Evolutionary conservation across 2,329 filamentous ascomycete species (phyloP).

Genomic region (Diaporthe eres): DNA sequence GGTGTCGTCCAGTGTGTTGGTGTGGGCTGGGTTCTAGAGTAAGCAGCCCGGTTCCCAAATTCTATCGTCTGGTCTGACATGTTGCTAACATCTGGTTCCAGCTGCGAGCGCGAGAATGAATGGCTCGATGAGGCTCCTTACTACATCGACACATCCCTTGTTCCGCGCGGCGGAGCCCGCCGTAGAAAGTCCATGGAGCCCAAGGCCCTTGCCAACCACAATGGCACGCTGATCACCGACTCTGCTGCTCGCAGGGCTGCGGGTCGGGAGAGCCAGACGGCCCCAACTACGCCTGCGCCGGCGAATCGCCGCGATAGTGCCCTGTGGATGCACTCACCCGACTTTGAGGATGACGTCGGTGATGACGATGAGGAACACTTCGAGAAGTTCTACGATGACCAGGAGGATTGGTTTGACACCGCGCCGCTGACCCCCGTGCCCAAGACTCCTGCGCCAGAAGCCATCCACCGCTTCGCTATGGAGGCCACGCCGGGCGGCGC

Average conservation of each 20-base stretch:
- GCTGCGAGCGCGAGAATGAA: slow-evolving; percentile 81
- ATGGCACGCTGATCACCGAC: slow-evolving; percentile 72
- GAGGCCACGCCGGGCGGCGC: slow-evolving; percentile 58
- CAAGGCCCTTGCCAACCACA: slow-evolving; percentile 76
- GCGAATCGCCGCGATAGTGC: slow-evolving; percentile 66
- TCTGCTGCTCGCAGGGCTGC: slow-evolving; percentile 46
- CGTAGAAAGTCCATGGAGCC: slow-evolving; percentile 88
- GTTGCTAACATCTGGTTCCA: slow-evolving; percentile 54
- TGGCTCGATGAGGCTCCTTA: slow-evolving; percentile 84
- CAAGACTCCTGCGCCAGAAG: slow-evolving; percentile 70
- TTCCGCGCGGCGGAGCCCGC: slow-evolving; percentile 79
- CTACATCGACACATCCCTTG: slow-evolving; percentile 74
- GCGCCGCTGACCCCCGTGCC: slow-evolving; percentile 68
- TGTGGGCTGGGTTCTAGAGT: slow-evolving; percentile 91
- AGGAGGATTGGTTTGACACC: slow-evolving; percentile 51
- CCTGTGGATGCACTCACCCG: slow-evolving; percentile 69
- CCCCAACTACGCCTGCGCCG: slow-evolving; percentile 61
- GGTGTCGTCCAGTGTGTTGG: slow-evolving; percentile 89
- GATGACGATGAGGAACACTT: slow-evolving; percentile 51
- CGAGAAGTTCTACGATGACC: slow-evolving; percentile 56
- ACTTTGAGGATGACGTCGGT: slow-evolving; percentile 54
- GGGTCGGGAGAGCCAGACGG: slow-evolving; percentile 54
- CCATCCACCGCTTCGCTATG: slow-evolving; percentile 66
- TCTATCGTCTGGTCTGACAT: background rate
- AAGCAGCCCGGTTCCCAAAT: slow-evolving; percentile 56